Evolutionary conservation across 352 stramenopile genomes (phyloP).

Genomic region (Phytopythium aichiense): DNA sequence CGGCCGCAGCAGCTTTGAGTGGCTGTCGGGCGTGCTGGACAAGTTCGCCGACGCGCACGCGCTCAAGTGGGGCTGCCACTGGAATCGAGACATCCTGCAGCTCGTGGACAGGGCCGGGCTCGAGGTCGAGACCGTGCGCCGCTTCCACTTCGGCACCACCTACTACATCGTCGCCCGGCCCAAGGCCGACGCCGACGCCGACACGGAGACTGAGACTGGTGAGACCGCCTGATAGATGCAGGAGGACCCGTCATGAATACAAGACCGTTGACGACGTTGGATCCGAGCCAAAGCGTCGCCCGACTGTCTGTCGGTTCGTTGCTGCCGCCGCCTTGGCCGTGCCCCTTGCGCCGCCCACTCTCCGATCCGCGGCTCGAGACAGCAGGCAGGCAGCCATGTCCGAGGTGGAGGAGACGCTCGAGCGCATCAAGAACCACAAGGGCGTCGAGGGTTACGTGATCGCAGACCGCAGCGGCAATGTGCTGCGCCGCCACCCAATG

Average conservation of each 20-base stretch:
- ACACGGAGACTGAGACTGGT: no score
- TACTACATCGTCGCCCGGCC: slow-evolving; percentile 84
- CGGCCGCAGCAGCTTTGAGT: slow-evolving; percentile 86
- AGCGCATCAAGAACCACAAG: slow-evolving; percentile 94
- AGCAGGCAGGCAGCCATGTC: slow-evolving; percentile 39
- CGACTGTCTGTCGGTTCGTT: not conserved
- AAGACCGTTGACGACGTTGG: not conserved
- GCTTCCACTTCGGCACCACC: slow-evolving; percentile 96
- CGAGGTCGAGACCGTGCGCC: slow-evolving; percentile 77
- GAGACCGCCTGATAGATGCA: not conserved
- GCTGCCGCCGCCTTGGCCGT: not conserved
- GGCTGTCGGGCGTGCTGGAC: slow-evolving; percentile 91
- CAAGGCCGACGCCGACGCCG: not conserved
- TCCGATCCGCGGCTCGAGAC: not conserved
- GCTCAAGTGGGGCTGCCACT: slow-evolving; percentile 95
- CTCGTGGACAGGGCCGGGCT: slow-evolving; percentile 85
- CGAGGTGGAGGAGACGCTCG: slow-evolving; percentile 93
- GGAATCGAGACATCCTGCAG: slow-evolving; percentile 93
- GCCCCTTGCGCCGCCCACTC: not conserved
- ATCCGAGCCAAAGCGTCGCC: not conserved
- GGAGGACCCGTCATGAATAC: not conserved
- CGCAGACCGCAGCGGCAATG: slow-evolving; percentile 86
- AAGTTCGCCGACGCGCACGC: slow-evolving; percentile 90
- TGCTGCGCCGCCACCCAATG: slow-evolving; percentile 86
- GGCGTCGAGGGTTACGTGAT: slow-evolving; percentile 95